Evolutionary conservation across 2,329 filamentous ascomycete species (phyloP).

Genomic region (Alternaria gansuensis): DNA sequence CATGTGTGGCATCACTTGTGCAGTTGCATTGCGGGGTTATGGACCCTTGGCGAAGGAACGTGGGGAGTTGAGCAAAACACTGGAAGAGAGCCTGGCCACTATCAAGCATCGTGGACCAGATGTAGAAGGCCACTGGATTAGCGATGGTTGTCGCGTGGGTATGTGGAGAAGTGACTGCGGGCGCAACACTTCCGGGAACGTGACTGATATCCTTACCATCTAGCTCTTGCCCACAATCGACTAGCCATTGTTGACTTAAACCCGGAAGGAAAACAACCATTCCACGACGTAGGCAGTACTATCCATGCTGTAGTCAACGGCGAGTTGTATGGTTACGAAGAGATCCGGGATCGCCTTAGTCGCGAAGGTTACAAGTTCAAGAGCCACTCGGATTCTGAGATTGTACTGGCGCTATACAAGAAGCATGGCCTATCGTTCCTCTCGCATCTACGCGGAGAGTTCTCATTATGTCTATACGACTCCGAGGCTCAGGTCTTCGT

Average conservation of each 20-base stretch:
- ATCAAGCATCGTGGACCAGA: conserved; percentile 60
- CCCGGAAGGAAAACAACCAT: conserved; percentile 37
- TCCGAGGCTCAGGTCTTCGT: conserved; percentile 53
- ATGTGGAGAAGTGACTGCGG: conserved; percentile 16
- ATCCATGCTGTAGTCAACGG: conserved; percentile 68
- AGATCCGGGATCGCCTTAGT: conserved; percentile 53
- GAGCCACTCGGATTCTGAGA: conserved; percentile 61
- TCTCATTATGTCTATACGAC: conserved; percentile 64
- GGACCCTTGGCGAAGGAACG: conserved; percentile 15
- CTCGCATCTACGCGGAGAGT: conserved; percentile 63
- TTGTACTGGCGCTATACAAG: conserved; percentile 62
- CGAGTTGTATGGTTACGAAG: conserved; percentile 66
- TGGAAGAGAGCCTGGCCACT: conserved; percentile 27
- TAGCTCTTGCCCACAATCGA: conserved; percentile 40
- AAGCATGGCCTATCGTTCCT: conserved; percentile 57
- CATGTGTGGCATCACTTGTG: conserved; percentile 32
- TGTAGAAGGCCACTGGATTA: conserved; percentile 58
- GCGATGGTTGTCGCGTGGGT: conserved; percentile 56
- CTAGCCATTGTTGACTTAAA: conserved; percentile 41
- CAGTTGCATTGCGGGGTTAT: conserved; percentile 26
- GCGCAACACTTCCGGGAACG: not conserved
- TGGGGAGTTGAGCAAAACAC: conserved; percentile 16
- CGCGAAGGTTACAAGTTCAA: conserved; percentile 56
- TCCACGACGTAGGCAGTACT: conserved; percentile 27
- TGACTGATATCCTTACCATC: conserved; percentile 16